These are phyloP conservation scores for Aspergillus neoniger DNA, from an alignment of 2,329 filamentous ascomycete genomes.

Conservation along the genomic window DNA sequence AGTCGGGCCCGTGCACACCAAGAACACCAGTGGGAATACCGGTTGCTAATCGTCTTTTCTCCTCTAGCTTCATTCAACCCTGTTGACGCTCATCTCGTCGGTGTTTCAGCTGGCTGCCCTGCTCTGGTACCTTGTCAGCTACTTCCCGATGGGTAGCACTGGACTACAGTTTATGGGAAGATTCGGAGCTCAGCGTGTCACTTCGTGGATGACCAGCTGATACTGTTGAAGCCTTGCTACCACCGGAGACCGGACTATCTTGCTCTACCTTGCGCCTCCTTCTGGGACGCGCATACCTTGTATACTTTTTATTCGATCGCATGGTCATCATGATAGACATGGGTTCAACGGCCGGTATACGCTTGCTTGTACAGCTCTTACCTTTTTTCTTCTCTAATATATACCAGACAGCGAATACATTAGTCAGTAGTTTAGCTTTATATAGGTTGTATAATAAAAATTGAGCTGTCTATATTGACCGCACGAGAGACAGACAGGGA, in stretches of 20 bases:
- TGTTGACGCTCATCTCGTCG: conserved; percentile 82
- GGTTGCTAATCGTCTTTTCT: conserved; percentile 25
- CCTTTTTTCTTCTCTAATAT: background rate
- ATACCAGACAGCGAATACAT: too few species aligned
- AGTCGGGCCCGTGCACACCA: background rate
- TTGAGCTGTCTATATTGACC: too few species aligned
- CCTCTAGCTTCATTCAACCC: conserved; percentile 72
- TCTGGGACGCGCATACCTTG: background rate
- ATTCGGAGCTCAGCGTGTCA: conserved; percentile 80
- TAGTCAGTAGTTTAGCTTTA: too few species aligned
- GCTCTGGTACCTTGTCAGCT: conserved; percentile 92
- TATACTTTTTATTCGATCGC: background rate
- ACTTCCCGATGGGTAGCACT: conserved; percentile 94
- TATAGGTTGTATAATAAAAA: too few species aligned
- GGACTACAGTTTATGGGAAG: conserved; percentile 82
- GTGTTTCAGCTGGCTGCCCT: conserved; percentile 81
- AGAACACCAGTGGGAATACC: background rate
- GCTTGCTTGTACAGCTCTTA: background rate
- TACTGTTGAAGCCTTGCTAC: background rate
- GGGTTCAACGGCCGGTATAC: background rate
- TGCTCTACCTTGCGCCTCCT: background rate
- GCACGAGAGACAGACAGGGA: too few species aligned
- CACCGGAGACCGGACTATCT: conserved; percentile 1
- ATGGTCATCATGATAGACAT: background rate
- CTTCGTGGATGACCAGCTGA: conserved; percentile 82